Percentiles rank a stretch among this genome's conserved stretches.
phyloP scores from a whole-genome alignment of 164 flowering plant species.

The Berberis thunbergii region DNA sequence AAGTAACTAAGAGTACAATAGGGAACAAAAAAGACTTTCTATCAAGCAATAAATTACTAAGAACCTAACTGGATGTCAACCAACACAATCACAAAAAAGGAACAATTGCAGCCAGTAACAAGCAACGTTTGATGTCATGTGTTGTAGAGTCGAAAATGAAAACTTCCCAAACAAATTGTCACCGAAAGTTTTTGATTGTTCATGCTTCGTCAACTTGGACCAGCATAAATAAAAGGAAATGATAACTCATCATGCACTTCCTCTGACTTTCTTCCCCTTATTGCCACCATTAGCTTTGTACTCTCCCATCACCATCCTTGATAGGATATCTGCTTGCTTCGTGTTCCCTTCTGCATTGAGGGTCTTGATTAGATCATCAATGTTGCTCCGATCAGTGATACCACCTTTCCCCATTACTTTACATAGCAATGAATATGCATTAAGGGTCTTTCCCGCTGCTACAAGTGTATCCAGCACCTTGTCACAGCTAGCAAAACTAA shows the following conservation, averaged over 20 bases:
- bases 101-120: too few species aligned
- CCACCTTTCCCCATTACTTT: slow-evolving; percentile 78
- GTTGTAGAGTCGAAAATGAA: background rate
- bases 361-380: slow-evolving; percentile 60
- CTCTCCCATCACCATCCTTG: slow-evolving; percentile 68
- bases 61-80: too few species aligned
- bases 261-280: slow-evolving; percentile 42
- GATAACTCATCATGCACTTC: slow-evolving; percentile 7
- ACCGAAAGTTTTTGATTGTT: background rate
- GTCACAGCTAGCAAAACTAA: slow-evolving; percentile 64
- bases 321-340: slow-evolving; percentile 86
- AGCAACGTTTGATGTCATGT: too few species aligned
- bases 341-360: slow-evolving; percentile 86
- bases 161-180: background rate
- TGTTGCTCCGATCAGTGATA: slow-evolving; percentile 38
- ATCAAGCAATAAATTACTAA: too few species aligned
- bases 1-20: too few species aligned
- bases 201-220: background rate
- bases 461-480: slow-evolving; percentile 74
- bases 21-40: too few species aligned
- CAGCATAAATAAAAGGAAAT: background rate
- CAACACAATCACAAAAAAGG: too few species aligned
- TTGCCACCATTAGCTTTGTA: slow-evolving; percentile 13
- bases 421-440: slow-evolving; percentile 79
- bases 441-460: slow-evolving; percentile 79